Evolutionary conservation across 352 stramenopile genomes (phyloP).

Genomic region (Phytophthora sojae): DNA sequence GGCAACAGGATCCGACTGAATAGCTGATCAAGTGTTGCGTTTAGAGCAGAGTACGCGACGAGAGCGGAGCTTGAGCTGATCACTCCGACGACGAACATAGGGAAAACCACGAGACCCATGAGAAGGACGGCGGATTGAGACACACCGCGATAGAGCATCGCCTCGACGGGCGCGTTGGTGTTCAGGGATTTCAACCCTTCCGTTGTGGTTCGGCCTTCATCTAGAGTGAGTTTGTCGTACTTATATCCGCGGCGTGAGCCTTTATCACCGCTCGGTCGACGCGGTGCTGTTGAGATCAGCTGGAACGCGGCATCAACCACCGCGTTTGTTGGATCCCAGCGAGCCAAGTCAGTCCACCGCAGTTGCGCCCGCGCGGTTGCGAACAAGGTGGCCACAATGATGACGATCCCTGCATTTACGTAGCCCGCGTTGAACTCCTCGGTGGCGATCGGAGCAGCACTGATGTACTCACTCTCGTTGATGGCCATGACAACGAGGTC

Average conservation of each 20-base stretch:
- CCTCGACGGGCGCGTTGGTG: neutral
- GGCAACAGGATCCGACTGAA: neutral
- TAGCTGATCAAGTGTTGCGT: slow-evolving; percentile 35
- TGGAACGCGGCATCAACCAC: neutral
- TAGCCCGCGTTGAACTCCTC: slow-evolving; percentile 20
- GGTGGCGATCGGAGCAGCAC: slow-evolving; percentile 30
- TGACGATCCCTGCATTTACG: slow-evolving; percentile 14
- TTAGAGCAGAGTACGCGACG: slow-evolving; percentile 34
- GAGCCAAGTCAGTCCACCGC: slow-evolving; percentile 26
- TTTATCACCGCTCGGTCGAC: neutral
- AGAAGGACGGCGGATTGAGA: neutral
- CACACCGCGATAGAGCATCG: neutral
- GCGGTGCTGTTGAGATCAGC: neutral
- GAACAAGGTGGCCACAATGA: slow-evolving; percentile 8
- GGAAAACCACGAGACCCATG: slow-evolving; percentile 12
- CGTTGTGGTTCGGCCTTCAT: neutral
- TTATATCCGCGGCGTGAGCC: neutral
- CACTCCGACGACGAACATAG: slow-evolving; percentile 13
- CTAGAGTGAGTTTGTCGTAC: neutral
- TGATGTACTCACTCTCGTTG: slow-evolving; percentile 32
- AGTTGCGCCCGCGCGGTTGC: slow-evolving; percentile 17
- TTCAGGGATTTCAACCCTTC: neutral
- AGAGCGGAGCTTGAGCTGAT: slow-evolving; percentile 12
- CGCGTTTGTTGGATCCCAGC: slow-evolving; percentile 21
- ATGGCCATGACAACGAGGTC: slow-evolving; percentile 40